Percentiles rank a stretch among this genome's conserved stretches.
Evolutionary conservation across 352 stramenopile genomes (phyloP).

Genomic region (Pythium monospermum): DNA sequence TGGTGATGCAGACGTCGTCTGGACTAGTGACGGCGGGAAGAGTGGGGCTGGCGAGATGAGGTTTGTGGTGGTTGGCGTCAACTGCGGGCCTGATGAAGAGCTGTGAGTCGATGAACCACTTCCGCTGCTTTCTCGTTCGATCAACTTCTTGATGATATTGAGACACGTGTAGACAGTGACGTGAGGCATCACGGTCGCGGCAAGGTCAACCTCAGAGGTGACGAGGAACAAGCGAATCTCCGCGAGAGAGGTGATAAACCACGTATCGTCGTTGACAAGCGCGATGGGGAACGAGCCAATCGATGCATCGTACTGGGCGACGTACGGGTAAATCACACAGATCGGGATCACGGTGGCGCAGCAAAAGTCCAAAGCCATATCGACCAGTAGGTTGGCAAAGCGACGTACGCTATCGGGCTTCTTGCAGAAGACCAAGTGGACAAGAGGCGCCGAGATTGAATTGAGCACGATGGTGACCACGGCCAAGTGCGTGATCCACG

Average conservation of each 20-base stretch:
- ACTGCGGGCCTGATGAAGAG: too few species aligned
- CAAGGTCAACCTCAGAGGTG: constrained; percentile 1
- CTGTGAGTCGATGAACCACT: too few species aligned
- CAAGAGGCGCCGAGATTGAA: too few species aligned
- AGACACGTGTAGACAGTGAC: constrained; percentile 9
- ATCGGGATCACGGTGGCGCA: constrained; percentile 9
- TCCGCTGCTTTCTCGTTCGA: too few species aligned
- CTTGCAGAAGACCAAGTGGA: too few species aligned
- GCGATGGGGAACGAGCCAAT: too few species aligned
- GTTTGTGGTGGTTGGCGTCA: too few species aligned
- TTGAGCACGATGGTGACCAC: constrained; percentile 10
- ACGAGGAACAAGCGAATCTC: constrained; percentile 11
- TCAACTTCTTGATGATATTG: constrained; percentile 3
- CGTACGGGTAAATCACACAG: constrained; percentile 7
- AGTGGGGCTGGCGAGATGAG: too few species aligned
- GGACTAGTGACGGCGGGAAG: too few species aligned
- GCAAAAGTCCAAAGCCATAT: constrained; percentile 14
- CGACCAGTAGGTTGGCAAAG: neutral
- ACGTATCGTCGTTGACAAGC: neutral
- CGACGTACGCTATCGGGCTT: neutral
- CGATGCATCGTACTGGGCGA: neutral
- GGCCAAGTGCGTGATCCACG: constrained; percentile 13
- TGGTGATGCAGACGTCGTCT: too few species aligned
- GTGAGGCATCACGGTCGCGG: constrained; percentile 9
- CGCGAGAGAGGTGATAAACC: constrained; percentile 9